phyloP scores from a whole-genome alignment of 768 basidiomycete species.

The Hortiboletus flavorubellus region DNA sequence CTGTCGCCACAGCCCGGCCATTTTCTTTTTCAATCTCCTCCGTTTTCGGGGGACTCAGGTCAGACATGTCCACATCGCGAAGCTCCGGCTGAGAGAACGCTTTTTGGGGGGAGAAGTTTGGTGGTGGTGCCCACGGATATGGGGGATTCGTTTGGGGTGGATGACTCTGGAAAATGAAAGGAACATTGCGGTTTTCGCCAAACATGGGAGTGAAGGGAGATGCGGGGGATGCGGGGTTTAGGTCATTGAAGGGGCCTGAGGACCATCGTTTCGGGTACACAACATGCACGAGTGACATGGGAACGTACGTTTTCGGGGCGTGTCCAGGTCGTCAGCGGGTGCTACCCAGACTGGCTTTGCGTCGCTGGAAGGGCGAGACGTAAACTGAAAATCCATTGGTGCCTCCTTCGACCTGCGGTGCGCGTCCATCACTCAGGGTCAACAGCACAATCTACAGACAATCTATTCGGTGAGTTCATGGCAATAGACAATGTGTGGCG shows the following conservation, averaged over 20 bases:
- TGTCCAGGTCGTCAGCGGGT: slow-evolving; percentile 42
- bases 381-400: slow-evolving; percentile 90
- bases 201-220: slow-evolving; percentile 48
- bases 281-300: slow-evolving; percentile 24
- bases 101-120: slow-evolving; percentile 56
- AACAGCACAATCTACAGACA: not conserved
- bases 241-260: slow-evolving; percentile 42
- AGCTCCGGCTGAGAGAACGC: slow-evolving; percentile 57
- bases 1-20: slow-evolving; percentile 55
- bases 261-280: slow-evolving; percentile 26
- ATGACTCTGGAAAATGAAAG: slow-evolving; percentile 67
- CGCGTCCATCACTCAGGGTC: slow-evolving; percentile 21
- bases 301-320: slow-evolving; percentile 68
- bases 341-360: slow-evolving; percentile 59
- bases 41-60: slow-evolving; percentile 56
- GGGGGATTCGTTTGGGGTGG: slow-evolving; percentile 40
- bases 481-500: not conserved
- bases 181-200: slow-evolving; percentile 62
- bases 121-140: slow-evolving; percentile 66
- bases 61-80: slow-evolving; percentile 74
- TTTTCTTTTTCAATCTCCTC: slow-evolving; percentile 41
- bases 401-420: slow-evolving; percentile 64
- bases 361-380: slow-evolving; percentile 53
- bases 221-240: slow-evolving; percentile 35
- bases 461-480: not conserved